Base-by-base conservation (phyloP, 441 rosid genomes). In the Breynia disticha region DNA sequence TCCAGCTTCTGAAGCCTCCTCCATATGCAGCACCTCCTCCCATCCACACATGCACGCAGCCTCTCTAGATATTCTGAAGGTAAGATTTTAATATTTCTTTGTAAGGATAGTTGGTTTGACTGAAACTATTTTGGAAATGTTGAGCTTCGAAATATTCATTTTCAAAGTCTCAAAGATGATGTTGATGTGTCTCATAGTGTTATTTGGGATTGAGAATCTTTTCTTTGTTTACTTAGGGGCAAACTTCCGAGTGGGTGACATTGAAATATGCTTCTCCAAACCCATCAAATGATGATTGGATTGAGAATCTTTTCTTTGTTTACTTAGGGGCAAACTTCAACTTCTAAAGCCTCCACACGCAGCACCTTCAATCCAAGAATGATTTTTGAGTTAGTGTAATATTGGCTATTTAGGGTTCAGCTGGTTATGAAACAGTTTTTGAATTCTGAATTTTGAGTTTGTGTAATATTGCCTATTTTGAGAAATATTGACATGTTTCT, bases 211-310 rank as follows among this genome's bases (percentile, higher is more conserved):
- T 50, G 52, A 46, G 14, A 35, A 32, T 48, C 13, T 22, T 16
- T 22, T 44, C 13, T 47, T 52, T 1, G 12, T 39, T 47, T 13
- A 52, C 53, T 56, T 55, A 84, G 97, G 94, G 88, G 56, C 77
- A 72, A 72, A 82, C 75, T 54, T 57, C 79, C 2, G 93, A 80
- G 50, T 71, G 78, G 76, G 74, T 86, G 43, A 70, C 69, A 16
- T 71, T 89, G 54, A 74, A 76, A 44, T 84, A 65, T 56, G 52
- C 61, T 54, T 73, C 72, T 63, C 76, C 76, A 12, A 68, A 64
- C 55, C 93, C 95, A 44, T 79, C 88, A 15, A 54, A 54, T 66
- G 86, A 74, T 71, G 90, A 89, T 57, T 89, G 97, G 93, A 80
- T 89, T 67, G 97, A 46, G 14, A 35, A 32, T 48, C 13, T 22